These are phyloP conservation scores for Shiraia sp. DNA, from an alignment of 2,329 filamentous ascomycete species.

Conservation along the genomic window DNA sequence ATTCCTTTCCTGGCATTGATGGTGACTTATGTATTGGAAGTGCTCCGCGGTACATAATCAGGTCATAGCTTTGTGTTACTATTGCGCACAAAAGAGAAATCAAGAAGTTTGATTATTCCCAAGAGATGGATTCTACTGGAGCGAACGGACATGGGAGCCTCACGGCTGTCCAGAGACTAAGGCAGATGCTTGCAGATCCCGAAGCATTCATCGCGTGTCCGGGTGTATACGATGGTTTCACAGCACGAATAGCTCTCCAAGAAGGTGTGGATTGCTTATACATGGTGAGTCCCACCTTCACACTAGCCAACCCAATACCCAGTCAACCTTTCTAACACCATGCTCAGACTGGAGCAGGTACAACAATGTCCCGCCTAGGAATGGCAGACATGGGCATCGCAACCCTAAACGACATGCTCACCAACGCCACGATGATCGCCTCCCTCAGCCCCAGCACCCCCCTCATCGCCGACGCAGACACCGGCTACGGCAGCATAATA, in stretches of 20 bases:
- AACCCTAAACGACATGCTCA: constrained; percentile 65
- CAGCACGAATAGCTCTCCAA: constrained; percentile 64
- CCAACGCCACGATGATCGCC: constrained; percentile 68
- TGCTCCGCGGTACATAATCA: too few species aligned
- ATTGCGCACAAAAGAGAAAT: too few species aligned
- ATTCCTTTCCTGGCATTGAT: too few species aligned
- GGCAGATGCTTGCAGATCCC: constrained; percentile 35
- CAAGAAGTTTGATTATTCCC: too few species aligned
- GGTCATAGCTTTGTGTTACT: too few species aligned
- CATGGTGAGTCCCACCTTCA: constrained; percentile 57
- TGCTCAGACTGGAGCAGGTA: constrained; percentile 64
- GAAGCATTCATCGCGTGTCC: constrained; percentile 58
- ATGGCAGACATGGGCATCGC: constrained; percentile 66
- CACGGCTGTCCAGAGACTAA: constrained; percentile 36
- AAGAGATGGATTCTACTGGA: constrained; percentile 10
- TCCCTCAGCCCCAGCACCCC: constrained; percentile 59
- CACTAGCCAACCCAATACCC: too few species aligned
- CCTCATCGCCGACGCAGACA: constrained; percentile 65
- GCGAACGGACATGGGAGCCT: constrained; percentile 13
- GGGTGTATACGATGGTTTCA: constrained; percentile 71
- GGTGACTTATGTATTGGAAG: too few species aligned
- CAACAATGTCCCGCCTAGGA: constrained; percentile 63
- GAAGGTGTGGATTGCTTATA: constrained; percentile 68
- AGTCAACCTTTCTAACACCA: too few species aligned
- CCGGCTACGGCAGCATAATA: constrained; percentile 54